phyloP scores from a whole-genome alignment of 768 basidiomycete species.

The Mycena chlorophos region DNA sequence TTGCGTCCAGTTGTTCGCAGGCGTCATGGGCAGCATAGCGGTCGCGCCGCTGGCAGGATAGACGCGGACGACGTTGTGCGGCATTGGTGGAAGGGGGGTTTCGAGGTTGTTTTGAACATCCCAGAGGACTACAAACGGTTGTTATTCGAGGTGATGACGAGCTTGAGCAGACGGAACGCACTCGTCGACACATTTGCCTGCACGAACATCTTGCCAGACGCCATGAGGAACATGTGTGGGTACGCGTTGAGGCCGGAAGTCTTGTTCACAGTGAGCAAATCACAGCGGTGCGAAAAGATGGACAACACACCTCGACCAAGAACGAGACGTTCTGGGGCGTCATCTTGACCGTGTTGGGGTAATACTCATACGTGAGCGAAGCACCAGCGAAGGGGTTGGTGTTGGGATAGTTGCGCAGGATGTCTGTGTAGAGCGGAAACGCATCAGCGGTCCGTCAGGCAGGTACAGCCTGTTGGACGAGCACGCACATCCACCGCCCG shows the following conservation, averaged over 20 bases:
- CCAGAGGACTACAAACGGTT: slow-evolving; percentile 40
- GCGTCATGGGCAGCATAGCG: slow-evolving; percentile 89
- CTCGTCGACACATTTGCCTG: slow-evolving; percentile 81
- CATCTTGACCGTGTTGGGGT: slow-evolving; percentile 53
- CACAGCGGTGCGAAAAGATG: not conserved
- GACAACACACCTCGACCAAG: slow-evolving; percentile 42
- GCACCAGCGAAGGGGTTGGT: slow-evolving; percentile 66
- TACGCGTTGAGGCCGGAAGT: slow-evolving; percentile 82
- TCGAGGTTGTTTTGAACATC: slow-evolving; percentile 58
- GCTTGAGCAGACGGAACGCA: slow-evolving; percentile 25
- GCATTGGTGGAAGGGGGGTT: slow-evolving; percentile 70
- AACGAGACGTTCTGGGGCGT: slow-evolving; percentile 58
- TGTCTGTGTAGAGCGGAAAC: slow-evolving; percentile 53
- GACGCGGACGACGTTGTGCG: slow-evolving; percentile 69
- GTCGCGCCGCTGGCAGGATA: slow-evolving; percentile 53
- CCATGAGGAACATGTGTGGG: slow-evolving; percentile 70
- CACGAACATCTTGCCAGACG: slow-evolving; percentile 75
- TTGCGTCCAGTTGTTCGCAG: slow-evolving; percentile 82
- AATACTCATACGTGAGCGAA: slow-evolving; percentile 84
- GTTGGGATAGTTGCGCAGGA: slow-evolving; percentile 75
- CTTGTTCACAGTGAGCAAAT: not conserved
- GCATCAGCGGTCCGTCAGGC: too few relatives aligned
- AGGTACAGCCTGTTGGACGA: too few relatives aligned
- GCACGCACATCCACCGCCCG: slow-evolving; percentile 23
- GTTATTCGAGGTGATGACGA: not conserved